Evolutionary conservation across 2,329 filamentous ascomycete species (phyloP).

Genomic region (Plenodomus tracheiphilus): DNA sequence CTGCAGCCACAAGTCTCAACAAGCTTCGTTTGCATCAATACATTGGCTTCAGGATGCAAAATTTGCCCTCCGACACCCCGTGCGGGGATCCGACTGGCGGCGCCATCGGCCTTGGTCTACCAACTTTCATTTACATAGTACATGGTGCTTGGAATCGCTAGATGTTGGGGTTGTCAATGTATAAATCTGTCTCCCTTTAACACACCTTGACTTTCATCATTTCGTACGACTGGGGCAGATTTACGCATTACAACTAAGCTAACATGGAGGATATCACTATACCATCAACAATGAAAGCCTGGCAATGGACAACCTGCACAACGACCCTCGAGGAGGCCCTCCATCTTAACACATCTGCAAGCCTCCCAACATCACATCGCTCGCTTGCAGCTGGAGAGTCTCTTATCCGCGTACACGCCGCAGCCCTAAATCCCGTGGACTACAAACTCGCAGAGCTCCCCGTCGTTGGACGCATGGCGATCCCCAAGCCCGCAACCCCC

Average conservation of each 20-base stretch:
- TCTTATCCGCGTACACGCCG: conserved; percentile 18
- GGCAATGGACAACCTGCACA: conserved; percentile 22
- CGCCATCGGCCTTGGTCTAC: neutral
- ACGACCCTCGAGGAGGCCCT: conserved; percentile 18
- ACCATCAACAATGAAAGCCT: conserved; percentile 26
- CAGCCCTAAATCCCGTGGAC: conserved; percentile 29
- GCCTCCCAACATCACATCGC: conserved; percentile 3
- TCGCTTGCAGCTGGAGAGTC: conserved; percentile 13
- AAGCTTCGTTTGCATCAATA: neutral
- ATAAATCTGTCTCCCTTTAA: no score
- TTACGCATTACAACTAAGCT: no score
- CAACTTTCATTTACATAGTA: neutral
- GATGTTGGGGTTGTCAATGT: no score
- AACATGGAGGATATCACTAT: conserved; percentile 3
- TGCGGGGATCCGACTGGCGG: neutral
- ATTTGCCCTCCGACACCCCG: neutral
- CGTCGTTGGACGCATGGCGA: conserved; percentile 19
- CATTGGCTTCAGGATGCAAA: neutral
- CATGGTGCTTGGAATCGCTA: neutral
- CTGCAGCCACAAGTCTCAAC: no score
- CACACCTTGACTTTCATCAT: no score
- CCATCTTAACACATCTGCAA: conserved; percentile 9
- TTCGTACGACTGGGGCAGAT: no score
- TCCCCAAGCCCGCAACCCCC: conserved; percentile 25
- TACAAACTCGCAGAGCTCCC: conserved; percentile 26